These are phyloP conservation scores for Calycina marina DNA, from an alignment of 2,329 filamentous ascomycete genomes.

Conservation along the genomic window DNA sequence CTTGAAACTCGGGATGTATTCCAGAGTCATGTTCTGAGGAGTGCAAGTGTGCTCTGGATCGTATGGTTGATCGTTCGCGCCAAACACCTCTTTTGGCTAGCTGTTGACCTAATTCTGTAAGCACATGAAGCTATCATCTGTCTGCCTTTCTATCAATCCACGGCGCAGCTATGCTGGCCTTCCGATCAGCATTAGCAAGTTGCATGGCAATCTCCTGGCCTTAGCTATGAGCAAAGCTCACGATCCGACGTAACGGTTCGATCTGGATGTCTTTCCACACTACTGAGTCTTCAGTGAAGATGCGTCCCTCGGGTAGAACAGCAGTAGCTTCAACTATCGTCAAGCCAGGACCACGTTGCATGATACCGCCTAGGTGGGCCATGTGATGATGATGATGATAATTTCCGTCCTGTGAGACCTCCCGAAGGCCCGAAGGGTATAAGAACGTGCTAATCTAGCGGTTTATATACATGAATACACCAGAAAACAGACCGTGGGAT, in stretches of 20 bases:
- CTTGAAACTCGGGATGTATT: slow-evolving; percentile 52
- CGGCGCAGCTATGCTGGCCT: slow-evolving; percentile 28
- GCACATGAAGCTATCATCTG: not conserved
- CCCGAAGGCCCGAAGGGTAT: too few species aligned
- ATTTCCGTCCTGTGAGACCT: too few species aligned
- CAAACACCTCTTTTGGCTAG: slow-evolving; percentile 41
- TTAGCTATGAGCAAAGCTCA: slow-evolving; percentile 29
- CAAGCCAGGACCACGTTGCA: slow-evolving; percentile 41
- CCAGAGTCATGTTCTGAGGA: slow-evolving; percentile 52
- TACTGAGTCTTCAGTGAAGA: slow-evolving; percentile 13
- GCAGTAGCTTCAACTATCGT: slow-evolving; percentile 16
- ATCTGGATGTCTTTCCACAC: slow-evolving; percentile 23
- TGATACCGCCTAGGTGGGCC: slow-evolving; percentile 60
- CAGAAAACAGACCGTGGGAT: too few species aligned
- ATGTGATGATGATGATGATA: too few species aligned
- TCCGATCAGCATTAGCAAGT: slow-evolving; percentile 44
- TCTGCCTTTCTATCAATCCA: slow-evolving; percentile 41
- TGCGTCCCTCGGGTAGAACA: slow-evolving; percentile 13
- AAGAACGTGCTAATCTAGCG: too few species aligned
- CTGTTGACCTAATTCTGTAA: slow-evolving; percentile 26
- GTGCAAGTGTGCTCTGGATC: slow-evolving; percentile 44
- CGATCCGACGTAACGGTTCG: slow-evolving; percentile 19
- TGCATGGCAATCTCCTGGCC: slow-evolving; percentile 53
- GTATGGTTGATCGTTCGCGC: slow-evolving; percentile 39
- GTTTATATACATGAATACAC: too few species aligned